These are phyloP conservation scores for Syncephalastrum racemosum DNA, from an alignment of 371 early-diverging fungal genomes.

Conservation along the genomic window DNA sequence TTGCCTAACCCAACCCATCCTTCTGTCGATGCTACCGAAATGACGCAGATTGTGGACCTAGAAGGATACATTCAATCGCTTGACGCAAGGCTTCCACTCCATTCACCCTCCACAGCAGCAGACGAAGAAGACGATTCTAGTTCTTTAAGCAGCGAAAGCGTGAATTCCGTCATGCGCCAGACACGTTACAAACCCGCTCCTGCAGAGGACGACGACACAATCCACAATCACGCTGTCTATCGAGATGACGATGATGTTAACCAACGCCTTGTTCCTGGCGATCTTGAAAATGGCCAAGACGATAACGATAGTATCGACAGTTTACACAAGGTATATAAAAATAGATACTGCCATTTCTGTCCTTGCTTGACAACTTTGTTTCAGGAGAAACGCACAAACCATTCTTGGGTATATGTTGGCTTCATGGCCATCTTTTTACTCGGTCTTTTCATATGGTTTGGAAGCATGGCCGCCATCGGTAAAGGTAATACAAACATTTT, in stretches of 20 bases:
- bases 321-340: constrained; percentile 8
- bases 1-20: constrained; percentile 5
- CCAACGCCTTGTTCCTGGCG: constrained; percentile 16
- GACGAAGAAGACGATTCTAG: constrained; percentile 5
- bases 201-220: constrained; percentile 10
- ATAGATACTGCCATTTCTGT: background rate
- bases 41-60: constrained; percentile 32
- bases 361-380: background rate
- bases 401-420: constrained; percentile 16
- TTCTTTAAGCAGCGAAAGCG: constrained; percentile 8
- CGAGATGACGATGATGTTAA: constrained; percentile 14
- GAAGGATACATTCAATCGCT: constrained; percentile 10
- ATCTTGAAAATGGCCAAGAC: constrained; percentile 12
- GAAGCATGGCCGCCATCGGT: constrained; percentile 11
- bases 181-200: background rate
- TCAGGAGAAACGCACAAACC: background rate
- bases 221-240: constrained; percentile 3
- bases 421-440: constrained; percentile 16
- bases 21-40: constrained; percentile 31
- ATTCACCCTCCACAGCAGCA: constrained; percentile 5
- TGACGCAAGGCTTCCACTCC: no score
- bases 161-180: background rate
- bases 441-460: constrained; percentile 21
- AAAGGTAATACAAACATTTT: constrained; percentile 13
- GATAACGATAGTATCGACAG: constrained; percentile 3